These are phyloP conservation scores for Mollisia scopiformis DNA, from an alignment of 2,329 filamentous ascomycete genomes.

Conservation along the genomic window DNA sequence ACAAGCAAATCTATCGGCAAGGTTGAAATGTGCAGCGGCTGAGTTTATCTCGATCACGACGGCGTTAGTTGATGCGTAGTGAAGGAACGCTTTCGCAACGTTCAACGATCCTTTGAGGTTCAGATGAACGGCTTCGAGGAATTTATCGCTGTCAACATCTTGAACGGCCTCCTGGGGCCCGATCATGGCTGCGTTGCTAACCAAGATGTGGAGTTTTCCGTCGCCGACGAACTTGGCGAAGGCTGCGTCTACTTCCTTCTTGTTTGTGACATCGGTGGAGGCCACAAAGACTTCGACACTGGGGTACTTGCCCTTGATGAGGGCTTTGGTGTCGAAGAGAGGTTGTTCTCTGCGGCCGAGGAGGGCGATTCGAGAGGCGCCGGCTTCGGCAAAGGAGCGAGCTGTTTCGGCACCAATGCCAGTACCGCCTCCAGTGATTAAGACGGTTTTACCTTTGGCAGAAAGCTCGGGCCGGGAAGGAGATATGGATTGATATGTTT, in stretches of 20 bases:
- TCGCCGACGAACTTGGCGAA: background rate
- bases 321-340: conserved; percentile 22
- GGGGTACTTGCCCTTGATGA: conserved; percentile 6
- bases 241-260: conserved; percentile 23
- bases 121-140: conserved; percentile 15
- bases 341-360: conserved; percentile 25
- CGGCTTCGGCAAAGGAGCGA: conserved; percentile 23
- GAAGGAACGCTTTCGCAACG: conserved; percentile 11
- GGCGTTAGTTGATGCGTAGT: background rate
- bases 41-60: conserved; percentile 16
- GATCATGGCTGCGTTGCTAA: conserved; percentile 21
- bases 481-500: conserved; percentile 35
- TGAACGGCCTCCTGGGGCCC: too few species aligned
- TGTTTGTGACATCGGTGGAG: conserved; percentile 27
- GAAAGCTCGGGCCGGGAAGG: conserved; percentile 22
- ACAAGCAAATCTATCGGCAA: background rate
- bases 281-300: conserved; percentile 26
- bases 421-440: conserved; percentile 22
- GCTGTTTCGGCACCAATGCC: conserved; percentile 27
- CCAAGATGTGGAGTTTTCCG: conserved; percentile 13
- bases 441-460: conserved; percentile 16
- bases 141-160: conserved; percentile 10
- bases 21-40: conserved; percentile 1
- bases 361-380: conserved; percentile 31
- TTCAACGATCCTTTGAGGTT: conserved; percentile 19